phyloP scores from a whole-genome alignment of 2,329 filamentous ascomycete species.

The Calonectria pseudoreteaudii region DNA sequence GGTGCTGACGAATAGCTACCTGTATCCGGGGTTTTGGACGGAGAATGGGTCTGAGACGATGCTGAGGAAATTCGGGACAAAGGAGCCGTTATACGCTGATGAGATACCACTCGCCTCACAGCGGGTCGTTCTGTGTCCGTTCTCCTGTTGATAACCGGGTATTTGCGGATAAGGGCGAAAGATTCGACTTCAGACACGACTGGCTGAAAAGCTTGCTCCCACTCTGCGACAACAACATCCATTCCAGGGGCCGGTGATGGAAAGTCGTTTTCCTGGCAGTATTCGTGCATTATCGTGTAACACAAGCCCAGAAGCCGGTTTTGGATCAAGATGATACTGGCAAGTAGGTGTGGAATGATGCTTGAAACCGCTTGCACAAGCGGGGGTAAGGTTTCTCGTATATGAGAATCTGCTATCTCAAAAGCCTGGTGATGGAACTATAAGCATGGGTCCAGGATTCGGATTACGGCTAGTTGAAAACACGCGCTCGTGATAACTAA shows the following conservation, averaged over 20 bases:
- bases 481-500: neutral
- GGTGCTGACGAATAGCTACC: neutral
- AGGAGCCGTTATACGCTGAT: slow-evolving; percentile 2
- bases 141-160: neutral
- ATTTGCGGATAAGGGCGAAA: slow-evolving; percentile 21
- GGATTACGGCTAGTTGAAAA: neutral
- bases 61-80: slow-evolving; percentile 19
- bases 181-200: slow-evolving; percentile 10
- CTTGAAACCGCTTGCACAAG: slow-evolving; percentile 24
- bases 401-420: slow-evolving; percentile 18
- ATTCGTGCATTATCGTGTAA: slow-evolving; percentile 27
- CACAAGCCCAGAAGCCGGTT: slow-evolving; percentile 23
- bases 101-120: neutral
- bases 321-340: slow-evolving; percentile 23
- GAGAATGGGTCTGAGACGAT: neutral
- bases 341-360: slow-evolving; percentile 19
- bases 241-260: slow-evolving; percentile 23
- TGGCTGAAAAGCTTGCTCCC: slow-evolving; percentile 20
- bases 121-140: neutral
- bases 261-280: slow-evolving; percentile 25
- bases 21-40: neutral
- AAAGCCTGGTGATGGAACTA: slow-evolving; percentile 13
- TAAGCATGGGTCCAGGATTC: neutral
- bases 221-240: slow-evolving; percentile 21
- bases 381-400: slow-evolving; percentile 22